A percentile compares a stretch with the other conserved stretches of the same genome.
phyloP scores from a whole-genome alignment of 2,329 filamentous ascomycete species.

The Claviceps pusilla region DNA sequence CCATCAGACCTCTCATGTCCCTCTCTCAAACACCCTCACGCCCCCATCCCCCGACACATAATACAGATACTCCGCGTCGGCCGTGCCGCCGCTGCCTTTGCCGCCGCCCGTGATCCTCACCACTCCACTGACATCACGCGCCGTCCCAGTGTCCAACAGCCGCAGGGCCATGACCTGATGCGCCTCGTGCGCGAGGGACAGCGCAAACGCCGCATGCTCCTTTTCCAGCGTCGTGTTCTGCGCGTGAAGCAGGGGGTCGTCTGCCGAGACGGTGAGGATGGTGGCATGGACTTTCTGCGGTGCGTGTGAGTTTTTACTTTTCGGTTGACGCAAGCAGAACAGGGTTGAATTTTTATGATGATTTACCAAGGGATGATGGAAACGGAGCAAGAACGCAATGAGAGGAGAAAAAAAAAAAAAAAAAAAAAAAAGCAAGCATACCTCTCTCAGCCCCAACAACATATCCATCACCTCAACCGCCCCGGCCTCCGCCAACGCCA shows the following conservation, averaged over 20 bases:
- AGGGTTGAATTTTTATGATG: too few species aligned
- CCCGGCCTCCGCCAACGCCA: slow-evolving; percentile 38
- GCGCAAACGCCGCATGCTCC: slow-evolving; percentile 54
- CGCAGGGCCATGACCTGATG: slow-evolving; percentile 56
- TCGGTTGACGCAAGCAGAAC: too few species aligned
- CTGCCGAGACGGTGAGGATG: slow-evolving; percentile 55
- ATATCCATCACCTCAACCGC: slow-evolving; percentile 36
- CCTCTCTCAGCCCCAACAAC: slow-evolving; percentile 47
- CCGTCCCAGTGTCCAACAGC: slow-evolving; percentile 72
- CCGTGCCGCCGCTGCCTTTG: slow-evolving; percentile 11
- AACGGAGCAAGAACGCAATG: neutral
- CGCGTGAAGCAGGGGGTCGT: slow-evolving; percentile 51
- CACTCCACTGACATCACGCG: slow-evolving; percentile 80
- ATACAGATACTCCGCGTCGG: slow-evolving; percentile 58
- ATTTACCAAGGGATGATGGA: too few species aligned
- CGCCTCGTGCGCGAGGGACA: slow-evolving; percentile 62
- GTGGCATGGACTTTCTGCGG: slow-evolving; percentile 46
- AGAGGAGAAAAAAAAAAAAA: neutral
- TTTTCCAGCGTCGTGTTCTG: slow-evolving; percentile 52
- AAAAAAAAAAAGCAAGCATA: slow-evolving; percentile 20
- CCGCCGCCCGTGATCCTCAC: slow-evolving; percentile 55
- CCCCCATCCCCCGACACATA: slow-evolving; percentile 64
- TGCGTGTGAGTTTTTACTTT: neutral
- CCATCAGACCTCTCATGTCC: slow-evolving; percentile 22
- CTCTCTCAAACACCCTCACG: slow-evolving; percentile 73